Evolutionary conservation across 2,329 filamentous ascomycete genomes (phyloP).

Genomic region (Phialophora tarda): DNA sequence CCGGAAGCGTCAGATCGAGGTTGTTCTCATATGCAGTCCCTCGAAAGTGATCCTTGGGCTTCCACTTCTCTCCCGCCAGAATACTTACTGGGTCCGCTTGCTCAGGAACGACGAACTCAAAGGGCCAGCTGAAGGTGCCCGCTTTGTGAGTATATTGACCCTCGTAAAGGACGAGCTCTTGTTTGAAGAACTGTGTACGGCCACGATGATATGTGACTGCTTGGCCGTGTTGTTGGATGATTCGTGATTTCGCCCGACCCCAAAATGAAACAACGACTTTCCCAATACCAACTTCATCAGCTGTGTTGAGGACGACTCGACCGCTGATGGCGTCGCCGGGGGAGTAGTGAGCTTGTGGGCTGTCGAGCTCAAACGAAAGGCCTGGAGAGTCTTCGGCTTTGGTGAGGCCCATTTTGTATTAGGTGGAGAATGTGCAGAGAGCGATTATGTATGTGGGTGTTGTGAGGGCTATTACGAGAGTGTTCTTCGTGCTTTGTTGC

Average conservation of each 20-base stretch:
- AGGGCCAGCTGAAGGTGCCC: constrained; percentile 36
- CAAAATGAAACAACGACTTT: constrained; percentile 33
- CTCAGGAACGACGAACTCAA: constrained; percentile 31
- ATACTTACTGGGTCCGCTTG: constrained; percentile 31
- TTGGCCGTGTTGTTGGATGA: constrained; percentile 35
- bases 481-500: background rate
- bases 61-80: constrained; percentile 32
- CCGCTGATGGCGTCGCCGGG: constrained; percentile 36
- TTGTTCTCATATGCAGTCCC: constrained; percentile 22
- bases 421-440: background rate
- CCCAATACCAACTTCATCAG: constrained; percentile 34
- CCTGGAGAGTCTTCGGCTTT: constrained; percentile 32
- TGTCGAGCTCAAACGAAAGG: constrained; percentile 33
- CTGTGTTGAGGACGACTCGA: constrained; percentile 31
- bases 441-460: background rate
- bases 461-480: background rate
- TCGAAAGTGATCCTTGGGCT: constrained; percentile 32
- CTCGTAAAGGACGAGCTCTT: constrained; percentile 32
- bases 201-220: constrained; percentile 31
- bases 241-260: constrained; percentile 35
- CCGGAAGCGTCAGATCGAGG: constrained; percentile 33
- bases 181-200: constrained; percentile 33
- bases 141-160: constrained; percentile 37
- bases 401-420: constrained; percentile 28
- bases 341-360: constrained; percentile 23